Base-by-base conservation (phyloP, 108 stramenopile genomes). In the Chaetoceros tenuissimus region DNA sequence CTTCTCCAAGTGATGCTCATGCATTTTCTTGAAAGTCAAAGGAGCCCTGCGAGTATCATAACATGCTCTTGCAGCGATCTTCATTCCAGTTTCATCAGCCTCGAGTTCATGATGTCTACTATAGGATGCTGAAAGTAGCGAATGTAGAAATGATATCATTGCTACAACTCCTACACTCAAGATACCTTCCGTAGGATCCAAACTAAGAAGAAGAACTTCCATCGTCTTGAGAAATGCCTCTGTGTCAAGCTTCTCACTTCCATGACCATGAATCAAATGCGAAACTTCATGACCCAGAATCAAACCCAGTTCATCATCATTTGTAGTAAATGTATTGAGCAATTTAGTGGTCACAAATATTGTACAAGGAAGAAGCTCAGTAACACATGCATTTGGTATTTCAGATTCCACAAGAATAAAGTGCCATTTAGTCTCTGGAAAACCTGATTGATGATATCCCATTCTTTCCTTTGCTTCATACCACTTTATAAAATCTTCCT, bases 141-240 rank as follows among this genome's bases (percentile, higher is more conserved):
- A 55, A 47, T 84, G 63, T 18, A 78, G 16, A 2, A 73, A 73
- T 8, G 80, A 82, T 34, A 92, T 52, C n/a, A 68, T 68, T 17
- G 63, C 62, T 48, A 85, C 77, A 45, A 92, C 60, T 44, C 54
- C 73, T 28, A 92, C 48, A 16, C 63, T 63, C 22, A 88, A 51
- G 24, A 88, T 48, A 19, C 90, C 90, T 52, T 85, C 85, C 1
- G 87, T 88, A 0, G 90, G 90, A 74, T 92, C 90, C n/a, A 92
- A 28, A 45, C 69, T 78, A 10, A 92, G 59, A 16, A 88, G 28
- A 22, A 88, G 57, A 31, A 92, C 80, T 71, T 92, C 90, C 18
- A 85, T 24, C 27, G 85, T 87, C 16, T 84, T 67, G 16, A 92
- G 62, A 1, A 74, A 48, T 44, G 78, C 77, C 63, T 92, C 83